Evolutionary conservation across 192 early-diverging fungal species (phyloP), one percentile per base, ranked within the genome.

Genomic region (Funneliformis geosporum): DNA sequence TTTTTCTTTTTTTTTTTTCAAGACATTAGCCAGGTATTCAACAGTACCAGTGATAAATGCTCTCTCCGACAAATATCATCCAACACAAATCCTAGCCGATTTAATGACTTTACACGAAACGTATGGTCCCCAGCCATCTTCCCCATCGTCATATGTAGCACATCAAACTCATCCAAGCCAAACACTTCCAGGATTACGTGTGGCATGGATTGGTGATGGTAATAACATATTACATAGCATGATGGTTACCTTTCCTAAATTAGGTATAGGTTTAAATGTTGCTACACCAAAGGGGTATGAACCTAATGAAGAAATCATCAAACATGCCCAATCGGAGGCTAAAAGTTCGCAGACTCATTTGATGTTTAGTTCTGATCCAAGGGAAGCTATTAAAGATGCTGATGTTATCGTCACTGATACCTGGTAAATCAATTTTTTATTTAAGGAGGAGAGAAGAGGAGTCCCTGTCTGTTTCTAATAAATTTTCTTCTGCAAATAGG

Each of bases 121-220:
- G 39, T 89, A 84, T 79, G 84, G 86, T 16, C 85, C 86, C 16
- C 83, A 84, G 4, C 80, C 82, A 1, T 27, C 72, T n/a, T 21
- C 44, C 1, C 68, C 50, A 7, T 76, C 74, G 40, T 42, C 79
- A 60, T 87, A 87, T 60, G 83, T 79, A 18, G 84, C 86, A 33
- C 87, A 90, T 78, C 73, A 74, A 4, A 81, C 81, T 4, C 88
- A 92, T 25, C 90, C 89, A 0, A 69, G 86, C 27, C 75, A 85
- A 62, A 91, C 89, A 9, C 84, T 97, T 23, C 89, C 87, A 16
- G 90, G 90, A 0, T 83, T 96, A 12, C 90, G 90, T 11, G 90
- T 99, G 14, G 96, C 97, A n/a, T 99, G 98, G 98, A 93, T 99
- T 7, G 98, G 98, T 67, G 98, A 99, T 78, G 90, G 94, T n/a